Conservation (phyloP, 768 basidiomycete genomes). For the Sporobolomyces phaffii region DNA sequence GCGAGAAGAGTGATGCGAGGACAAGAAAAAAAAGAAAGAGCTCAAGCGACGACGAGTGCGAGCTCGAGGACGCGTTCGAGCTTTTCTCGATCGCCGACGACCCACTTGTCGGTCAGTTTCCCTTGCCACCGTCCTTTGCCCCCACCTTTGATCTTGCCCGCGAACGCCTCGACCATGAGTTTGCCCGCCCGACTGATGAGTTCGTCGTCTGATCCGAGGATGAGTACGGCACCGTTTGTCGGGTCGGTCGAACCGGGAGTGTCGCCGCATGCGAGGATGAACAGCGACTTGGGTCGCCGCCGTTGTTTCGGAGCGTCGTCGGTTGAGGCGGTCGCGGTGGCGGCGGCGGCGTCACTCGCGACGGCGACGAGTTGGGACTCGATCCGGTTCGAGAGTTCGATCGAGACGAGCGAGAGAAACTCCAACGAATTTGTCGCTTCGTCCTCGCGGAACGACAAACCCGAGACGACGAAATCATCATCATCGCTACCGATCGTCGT, state of each 20-base stretch:
- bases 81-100: constrained; percentile 44
- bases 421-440: constrained; percentile 41
- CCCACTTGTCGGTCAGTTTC: constrained; percentile 68
- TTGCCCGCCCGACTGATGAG: constrained; percentile 52
- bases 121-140: constrained; percentile 72
- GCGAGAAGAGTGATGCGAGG: too few species aligned
- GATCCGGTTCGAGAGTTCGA: too few species aligned
- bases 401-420: constrained; percentile 34
- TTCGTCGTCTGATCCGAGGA: constrained; percentile 61
- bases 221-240: constrained; percentile 53
- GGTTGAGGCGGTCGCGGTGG: too few species aligned
- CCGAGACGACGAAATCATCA: too few species aligned
- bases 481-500: too few species aligned
- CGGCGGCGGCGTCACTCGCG: too few species aligned
- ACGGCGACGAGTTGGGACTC: too few species aligned
- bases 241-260: constrained; percentile 49
- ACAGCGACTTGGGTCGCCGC: constrained; percentile 10
- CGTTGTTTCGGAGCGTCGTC: neutral
- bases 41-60: neutral
- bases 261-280: constrained; percentile 32
- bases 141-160: constrained; percentile 63
- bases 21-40: too few species aligned
- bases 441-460: constrained; percentile 33
- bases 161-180: constrained; percentile 1
- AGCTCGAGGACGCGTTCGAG: neutral